A percentile compares a stretch with the other conserved stretches of the same genome.
phyloP scores from a whole-genome alignment of 345 rosid species.

The Durio zibethinus region DNA sequence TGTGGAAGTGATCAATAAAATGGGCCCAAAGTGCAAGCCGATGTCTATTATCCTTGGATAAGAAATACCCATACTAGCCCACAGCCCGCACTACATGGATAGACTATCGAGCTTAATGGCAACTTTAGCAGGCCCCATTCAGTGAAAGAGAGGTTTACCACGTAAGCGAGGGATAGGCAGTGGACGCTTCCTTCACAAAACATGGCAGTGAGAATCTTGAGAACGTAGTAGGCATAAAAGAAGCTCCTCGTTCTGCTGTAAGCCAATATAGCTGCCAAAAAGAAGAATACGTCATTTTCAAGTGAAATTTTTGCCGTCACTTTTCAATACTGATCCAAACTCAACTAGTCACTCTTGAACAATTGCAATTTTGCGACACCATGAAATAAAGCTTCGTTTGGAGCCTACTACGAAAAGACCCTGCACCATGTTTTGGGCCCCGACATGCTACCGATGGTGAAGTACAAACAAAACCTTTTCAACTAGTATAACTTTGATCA shows the following conservation, averaged over 20 bases:
- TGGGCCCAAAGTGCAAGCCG: not conserved
- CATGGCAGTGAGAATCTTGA: conserved; percentile 63
- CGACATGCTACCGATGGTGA: not conserved
- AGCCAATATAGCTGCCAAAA: conserved; percentile 56
- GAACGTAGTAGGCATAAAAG: conserved; percentile 66
- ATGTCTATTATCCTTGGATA: not conserved
- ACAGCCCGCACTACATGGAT: not conserved
- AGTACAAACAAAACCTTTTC: not conserved
- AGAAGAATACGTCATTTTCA: not conserved
- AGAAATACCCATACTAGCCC: not conserved
- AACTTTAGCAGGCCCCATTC: not conserved
- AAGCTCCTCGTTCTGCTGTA: conserved; percentile 57
- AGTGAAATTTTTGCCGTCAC: too few species aligned
- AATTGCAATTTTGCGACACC: too few species aligned
- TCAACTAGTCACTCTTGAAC: not conserved
- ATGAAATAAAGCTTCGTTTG: not conserved
- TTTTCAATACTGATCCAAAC: too few species aligned
- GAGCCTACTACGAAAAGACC: not conserved
- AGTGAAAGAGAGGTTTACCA: conserved; percentile 39
- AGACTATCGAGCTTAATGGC: not conserved
- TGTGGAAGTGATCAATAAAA: not conserved
- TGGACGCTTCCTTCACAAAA: conserved; percentile 78
- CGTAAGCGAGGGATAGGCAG: conserved; percentile 82
- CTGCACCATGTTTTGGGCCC: not conserved
- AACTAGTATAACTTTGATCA: too few species aligned